Conservation (phyloP, 306 rosid genomes). For the Castanea sativa region DNA sequence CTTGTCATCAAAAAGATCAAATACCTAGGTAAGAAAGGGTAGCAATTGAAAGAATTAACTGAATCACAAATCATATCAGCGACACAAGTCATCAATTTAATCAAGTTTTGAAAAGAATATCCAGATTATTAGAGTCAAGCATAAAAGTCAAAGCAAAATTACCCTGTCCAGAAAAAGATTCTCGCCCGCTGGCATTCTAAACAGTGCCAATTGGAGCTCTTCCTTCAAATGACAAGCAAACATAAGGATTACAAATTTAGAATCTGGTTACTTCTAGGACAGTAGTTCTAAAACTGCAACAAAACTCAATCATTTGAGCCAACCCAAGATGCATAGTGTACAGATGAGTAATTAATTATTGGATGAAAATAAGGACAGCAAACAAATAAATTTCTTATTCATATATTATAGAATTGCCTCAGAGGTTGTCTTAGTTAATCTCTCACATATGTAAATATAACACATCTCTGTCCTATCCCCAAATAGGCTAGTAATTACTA, state of each 20-base stretch:
- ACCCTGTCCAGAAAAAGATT: constrained; percentile 77
- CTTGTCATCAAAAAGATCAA: constrained; percentile 70
- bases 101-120: not conserved
- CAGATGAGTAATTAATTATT: not conserved
- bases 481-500: not conserved
- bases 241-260: not conserved
- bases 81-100: not conserved
- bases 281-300: not conserved
- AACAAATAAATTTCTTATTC: no score
- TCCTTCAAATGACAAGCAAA: constrained; percentile 48
- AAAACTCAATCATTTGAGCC: not conserved
- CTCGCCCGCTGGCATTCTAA: constrained; percentile 39
- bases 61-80: not conserved
- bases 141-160: constrained; percentile 3
- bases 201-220: constrained; percentile 62
- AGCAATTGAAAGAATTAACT: not conserved
- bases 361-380: not conserved
- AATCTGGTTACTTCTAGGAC: constrained; percentile 1
- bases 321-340: not conserved
- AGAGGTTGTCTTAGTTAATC: not conserved
- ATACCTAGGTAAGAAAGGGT: constrained; percentile 39
- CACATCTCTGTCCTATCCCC: not conserved
- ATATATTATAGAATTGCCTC: not conserved
- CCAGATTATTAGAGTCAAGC: not conserved
- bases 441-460: not conserved